phyloP scores from a whole-genome alignment of 2,329 filamentous ascomycete species.

The Albophoma yamanashiensis region DNA sequence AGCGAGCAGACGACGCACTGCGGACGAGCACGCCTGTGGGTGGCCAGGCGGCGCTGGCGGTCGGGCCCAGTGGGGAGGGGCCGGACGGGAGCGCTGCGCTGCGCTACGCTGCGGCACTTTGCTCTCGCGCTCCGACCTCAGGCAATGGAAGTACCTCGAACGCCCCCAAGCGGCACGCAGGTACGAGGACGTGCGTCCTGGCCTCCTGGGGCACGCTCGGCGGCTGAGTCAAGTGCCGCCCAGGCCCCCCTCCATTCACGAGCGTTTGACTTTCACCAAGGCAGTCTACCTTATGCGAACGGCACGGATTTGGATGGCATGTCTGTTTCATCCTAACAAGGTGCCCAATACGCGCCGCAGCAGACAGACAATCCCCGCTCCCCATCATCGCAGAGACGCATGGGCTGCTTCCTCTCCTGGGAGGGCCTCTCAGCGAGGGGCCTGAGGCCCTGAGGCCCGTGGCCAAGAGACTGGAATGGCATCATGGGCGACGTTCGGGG shows the following conservation, averaged over 20 bases:
- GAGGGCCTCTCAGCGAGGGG: neutral
- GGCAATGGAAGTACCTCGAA: no score
- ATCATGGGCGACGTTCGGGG: neutral
- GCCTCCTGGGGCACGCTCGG: neutral
- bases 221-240: neutral
- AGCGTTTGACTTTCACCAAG: neutral
- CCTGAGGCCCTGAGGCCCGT: no score
- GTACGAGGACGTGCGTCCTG: no score
- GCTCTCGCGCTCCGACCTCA: no score
- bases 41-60: neutral
- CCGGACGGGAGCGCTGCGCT: neutral
- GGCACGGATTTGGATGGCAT: neutral
- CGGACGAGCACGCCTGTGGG: neutral
- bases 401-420: neutral
- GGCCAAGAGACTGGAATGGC: neutral
- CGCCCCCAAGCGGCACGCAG: neutral
- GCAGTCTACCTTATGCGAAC: neutral
- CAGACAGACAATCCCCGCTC: no score
- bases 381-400: no score
- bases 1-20: neutral
- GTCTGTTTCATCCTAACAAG: conserved; percentile 2
- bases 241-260: neutral
- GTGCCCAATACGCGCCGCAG: no score
- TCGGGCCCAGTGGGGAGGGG: neutral
- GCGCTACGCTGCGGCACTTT: neutral